These are phyloP conservation scores for Fusarium concolor DNA, from an alignment of 2,329 filamentous ascomycete species.

Conservation along the genomic window DNA sequence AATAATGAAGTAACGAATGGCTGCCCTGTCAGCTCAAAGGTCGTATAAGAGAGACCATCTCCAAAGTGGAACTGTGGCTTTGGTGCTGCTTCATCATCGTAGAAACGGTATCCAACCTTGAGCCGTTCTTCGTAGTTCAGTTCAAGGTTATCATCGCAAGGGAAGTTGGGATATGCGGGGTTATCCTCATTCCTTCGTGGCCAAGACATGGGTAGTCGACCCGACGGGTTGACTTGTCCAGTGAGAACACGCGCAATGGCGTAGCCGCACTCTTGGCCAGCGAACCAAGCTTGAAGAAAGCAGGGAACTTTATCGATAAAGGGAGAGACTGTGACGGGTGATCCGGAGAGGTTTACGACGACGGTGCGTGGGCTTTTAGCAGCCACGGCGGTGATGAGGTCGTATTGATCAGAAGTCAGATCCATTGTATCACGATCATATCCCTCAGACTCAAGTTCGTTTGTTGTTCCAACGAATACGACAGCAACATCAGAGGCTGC, in stretches of 20 bases:
- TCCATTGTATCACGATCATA: slow-evolving; percentile 18
- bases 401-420: not conserved
- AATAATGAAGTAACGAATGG: fast-evolving
- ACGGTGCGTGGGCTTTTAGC: not conserved
- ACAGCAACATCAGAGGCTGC: not conserved
- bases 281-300: slow-evolving; percentile 9
- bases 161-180: not conserved
- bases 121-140: slow-evolving; percentile 5
- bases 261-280: slow-evolving; percentile 1
- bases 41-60: slow-evolving; percentile 2
- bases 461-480: slow-evolving; percentile 6
- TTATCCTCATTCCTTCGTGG: slow-evolving; percentile 5
- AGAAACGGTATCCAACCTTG: slow-evolving; percentile 8
- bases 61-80: slow-evolving; percentile 7
- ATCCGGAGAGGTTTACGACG: not conserved
- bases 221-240: not conserved
- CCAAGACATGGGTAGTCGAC: slow-evolving; percentile 1
- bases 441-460: slow-evolving; percentile 14
- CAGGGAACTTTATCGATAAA: not conserved
- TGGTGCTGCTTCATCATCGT: not conserved
- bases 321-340: not conserved
- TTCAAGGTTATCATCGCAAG: not conserved
- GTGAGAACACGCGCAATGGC: not conserved
- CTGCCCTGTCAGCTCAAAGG: not conserved
- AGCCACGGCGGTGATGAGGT: not conserved